Conservation (phyloP, 2,329 filamentous ascomycete species). For the Fonsecaea monophora region DNA sequence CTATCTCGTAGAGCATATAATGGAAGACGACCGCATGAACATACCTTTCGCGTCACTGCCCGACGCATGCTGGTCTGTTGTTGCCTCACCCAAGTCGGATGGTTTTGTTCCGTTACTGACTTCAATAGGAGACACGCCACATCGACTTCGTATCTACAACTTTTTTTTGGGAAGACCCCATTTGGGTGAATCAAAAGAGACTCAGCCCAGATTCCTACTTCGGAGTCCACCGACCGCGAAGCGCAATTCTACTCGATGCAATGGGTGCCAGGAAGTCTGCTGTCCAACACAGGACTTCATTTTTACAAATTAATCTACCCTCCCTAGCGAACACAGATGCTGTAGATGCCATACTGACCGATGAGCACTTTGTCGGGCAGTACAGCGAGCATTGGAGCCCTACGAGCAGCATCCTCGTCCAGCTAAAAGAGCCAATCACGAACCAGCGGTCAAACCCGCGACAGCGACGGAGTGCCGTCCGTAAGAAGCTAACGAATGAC, state of each 20-base stretch:
- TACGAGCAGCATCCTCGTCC: neutral
- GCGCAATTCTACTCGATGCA: neutral
- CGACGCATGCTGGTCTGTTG: constrained; percentile 29
- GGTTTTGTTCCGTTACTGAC: neutral
- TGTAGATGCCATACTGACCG: neutral
- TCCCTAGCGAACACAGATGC: neutral
- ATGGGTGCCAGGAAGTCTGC: too few species aligned
- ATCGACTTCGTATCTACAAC: constrained; percentile 3
- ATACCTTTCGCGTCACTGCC: constrained; percentile 31
- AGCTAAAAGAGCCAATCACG: constrained; percentile 7
- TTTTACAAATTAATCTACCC: neutral
- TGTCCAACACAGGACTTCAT: neutral
- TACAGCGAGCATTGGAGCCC: neutral
- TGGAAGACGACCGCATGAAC: neutral
- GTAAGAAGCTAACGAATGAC: constrained; percentile 13
- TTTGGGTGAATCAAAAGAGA: neutral
- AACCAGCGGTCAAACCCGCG: constrained; percentile 9
- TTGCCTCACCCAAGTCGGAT: neutral
- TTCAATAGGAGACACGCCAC: constrained; percentile 10
- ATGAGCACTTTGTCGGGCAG: neutral
- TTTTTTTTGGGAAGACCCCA: constrained; percentile 13
- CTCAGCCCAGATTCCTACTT: neutral
- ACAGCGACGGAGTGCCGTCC: constrained; percentile 1
- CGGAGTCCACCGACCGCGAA: neutral
- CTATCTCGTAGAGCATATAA: constrained; percentile 2